Evolutionary conservation across 257 asterid genomes (phyloP).

Genomic region (Linaria vulgaris): DNA sequence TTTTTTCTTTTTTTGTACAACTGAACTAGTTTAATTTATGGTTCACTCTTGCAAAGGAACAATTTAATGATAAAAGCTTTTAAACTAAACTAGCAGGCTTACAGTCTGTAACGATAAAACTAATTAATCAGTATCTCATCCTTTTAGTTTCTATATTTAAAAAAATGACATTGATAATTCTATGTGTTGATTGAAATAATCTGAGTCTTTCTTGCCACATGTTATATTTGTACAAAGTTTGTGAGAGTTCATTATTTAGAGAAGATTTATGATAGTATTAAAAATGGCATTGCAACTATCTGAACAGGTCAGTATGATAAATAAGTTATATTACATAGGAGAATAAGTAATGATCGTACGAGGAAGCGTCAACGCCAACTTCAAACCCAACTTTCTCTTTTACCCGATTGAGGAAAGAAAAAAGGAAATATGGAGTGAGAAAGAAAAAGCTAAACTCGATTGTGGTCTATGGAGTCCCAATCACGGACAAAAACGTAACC

Average conservation of each 20-base stretch:
- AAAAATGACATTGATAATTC: too few species aligned
- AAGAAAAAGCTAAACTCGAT: conserved; percentile 34
- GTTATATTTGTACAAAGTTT: neutral
- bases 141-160: too few species aligned
- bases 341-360: conserved; percentile 46
- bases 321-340: conserved; percentile 1
- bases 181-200: too few species aligned
- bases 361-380: conserved; percentile 76
- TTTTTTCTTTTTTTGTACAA: too few species aligned
- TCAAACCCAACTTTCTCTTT: conserved; percentile 37
- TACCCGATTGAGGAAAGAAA: conserved; percentile 47
- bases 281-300: conserved; percentile 7
- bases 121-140: too few species aligned
- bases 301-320: conserved; percentile 32
- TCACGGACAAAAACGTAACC: conserved; percentile 21
- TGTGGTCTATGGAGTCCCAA: conserved; percentile 31
- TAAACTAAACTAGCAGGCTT: too few species aligned
- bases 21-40: too few species aligned
- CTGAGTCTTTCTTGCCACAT: too few species aligned
- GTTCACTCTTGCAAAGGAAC: too few species aligned
- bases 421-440: conserved; percentile 41
- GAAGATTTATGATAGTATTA: neutral
- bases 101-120: too few species aligned
- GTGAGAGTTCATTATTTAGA: neutral
- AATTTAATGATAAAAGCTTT: too few species aligned